phyloP scores from a whole-genome alignment of 495 filamentous ascomycete genomes.

The Tuber melanosporum region DNA sequence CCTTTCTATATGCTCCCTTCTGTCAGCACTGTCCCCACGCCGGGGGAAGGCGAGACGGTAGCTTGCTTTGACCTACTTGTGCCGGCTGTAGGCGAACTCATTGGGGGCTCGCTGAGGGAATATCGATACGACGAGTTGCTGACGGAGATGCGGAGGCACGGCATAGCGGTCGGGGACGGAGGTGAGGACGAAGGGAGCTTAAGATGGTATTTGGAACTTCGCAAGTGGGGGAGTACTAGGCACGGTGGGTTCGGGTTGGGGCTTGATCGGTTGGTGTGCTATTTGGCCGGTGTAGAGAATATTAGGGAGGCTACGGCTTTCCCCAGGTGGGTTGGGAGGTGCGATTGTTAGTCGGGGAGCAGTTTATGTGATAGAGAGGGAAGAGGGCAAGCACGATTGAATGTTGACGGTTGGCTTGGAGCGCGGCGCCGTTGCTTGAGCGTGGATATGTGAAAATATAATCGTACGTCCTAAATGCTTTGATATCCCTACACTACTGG shows the following conservation, averaged over 20 bases:
- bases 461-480: background rate
- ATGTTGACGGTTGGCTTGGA: background rate
- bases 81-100: constrained; percentile 81
- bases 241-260: constrained; percentile 94
- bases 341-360: constrained; percentile 62
- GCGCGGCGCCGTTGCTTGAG: background rate
- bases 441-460: background rate
- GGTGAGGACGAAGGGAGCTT: constrained; percentile 52
- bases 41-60: constrained; percentile 53
- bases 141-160: constrained; percentile 63
- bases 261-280: constrained; percentile 82
- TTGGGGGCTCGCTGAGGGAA: constrained; percentile 89
- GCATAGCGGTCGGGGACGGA: constrained; percentile 33
- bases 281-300: constrained; percentile 75
- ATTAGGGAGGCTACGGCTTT: constrained; percentile 84
- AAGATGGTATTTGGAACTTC: constrained; percentile 90
- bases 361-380: background rate
- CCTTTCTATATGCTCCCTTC: constrained; percentile 83
- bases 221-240: constrained; percentile 87
- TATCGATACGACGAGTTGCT: constrained; percentile 67
- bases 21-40: constrained; percentile 13
- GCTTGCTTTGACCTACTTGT: constrained; percentile 94
- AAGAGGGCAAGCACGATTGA: background rate
- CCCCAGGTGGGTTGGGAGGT: constrained; percentile 82
- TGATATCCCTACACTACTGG: background rate